Conservation (phyloP, 768 basidiomycete genomes). For the Suillus paluster region DNA sequence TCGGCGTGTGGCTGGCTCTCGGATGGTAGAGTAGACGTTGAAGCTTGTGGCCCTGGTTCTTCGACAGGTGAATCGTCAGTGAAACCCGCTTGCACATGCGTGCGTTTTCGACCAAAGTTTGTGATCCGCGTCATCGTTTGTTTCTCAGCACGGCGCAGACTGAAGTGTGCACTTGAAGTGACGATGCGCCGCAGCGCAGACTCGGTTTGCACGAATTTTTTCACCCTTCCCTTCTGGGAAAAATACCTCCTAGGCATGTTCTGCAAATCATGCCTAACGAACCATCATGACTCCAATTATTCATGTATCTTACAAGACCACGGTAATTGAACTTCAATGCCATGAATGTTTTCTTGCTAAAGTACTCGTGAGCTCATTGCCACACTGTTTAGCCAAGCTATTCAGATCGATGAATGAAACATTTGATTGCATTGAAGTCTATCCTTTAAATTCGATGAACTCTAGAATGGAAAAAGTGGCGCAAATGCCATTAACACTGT, state of each 20-base stretch:
- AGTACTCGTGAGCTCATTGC: not conserved
- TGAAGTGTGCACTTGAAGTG: not conserved
- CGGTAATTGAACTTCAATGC: no score
- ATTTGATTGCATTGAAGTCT: not conserved
- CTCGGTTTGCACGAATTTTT: not conserved
- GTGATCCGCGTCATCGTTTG: constrained; percentile 72
- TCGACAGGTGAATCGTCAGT: constrained; percentile 18
- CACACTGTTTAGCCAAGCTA: not conserved
- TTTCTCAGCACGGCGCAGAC: not conserved
- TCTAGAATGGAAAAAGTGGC: not conserved
- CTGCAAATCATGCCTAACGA: no score
- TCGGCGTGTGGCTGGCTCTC: constrained; percentile 16
- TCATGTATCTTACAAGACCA: no score
- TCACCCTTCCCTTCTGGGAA: not conserved
- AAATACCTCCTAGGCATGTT: not conserved
- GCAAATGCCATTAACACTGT: not conserved
- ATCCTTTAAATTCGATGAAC: not conserved
- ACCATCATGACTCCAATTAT: no score
- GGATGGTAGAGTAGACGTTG: not conserved
- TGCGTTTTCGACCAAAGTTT: constrained; percentile 74
- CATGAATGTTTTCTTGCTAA: no score
- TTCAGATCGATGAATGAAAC: not conserved
- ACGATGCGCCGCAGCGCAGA: not conserved
- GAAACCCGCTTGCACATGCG: constrained; percentile 69
- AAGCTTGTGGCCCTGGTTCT: constrained; percentile 6